Evolutionary conservation across 2,329 filamentous ascomycete species (phyloP), one percentile per base, ranked within the genome.

Genomic region (Trichoderma cornu-damae): DNA sequence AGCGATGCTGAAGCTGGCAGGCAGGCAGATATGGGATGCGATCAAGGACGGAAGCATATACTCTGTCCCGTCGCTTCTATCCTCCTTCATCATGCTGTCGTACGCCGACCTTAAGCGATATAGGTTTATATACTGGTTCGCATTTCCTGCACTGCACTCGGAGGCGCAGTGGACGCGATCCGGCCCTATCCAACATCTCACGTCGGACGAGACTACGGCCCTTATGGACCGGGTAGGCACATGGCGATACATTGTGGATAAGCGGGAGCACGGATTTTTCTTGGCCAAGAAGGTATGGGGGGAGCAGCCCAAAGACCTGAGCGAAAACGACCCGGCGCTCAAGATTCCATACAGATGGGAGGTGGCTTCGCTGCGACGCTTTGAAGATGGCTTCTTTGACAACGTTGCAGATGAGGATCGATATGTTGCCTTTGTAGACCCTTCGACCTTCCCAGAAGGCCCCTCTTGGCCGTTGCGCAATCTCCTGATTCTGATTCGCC

Each of bases 21-120:
- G 87, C 9, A 83, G 84, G 68, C 93, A 88, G 88, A 91, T 99
- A 61, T 97, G 93, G 93, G 91, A 97, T 72, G 93, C 94, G 24
- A 96, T 99, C 68, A 87, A 91, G 63, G 94, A 99, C 73, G 93
- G 92, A 58, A 95, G 90, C 38, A 96, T 99, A 64, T 97, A 96
- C 74, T 94, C 91, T 8, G 89, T 93, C 50, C 94, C 94, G 2
- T 96, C 93, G 4, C 81, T 97, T 2, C 84, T 99, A 16, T 86
- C 90, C 4, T 94, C 90, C 6, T 97, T 96, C 71, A 82, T 89
- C 24, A 85, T 95, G 59, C 84, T 97, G 44, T 96, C 90, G 14
- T 99, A 90, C 70, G 93, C 94, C 61, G 93, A 99, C 69, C 81
- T 99, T 32, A 99, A 99, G 72, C 96, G 95, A 69, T 97, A 97